Conservation (phyloP, 192 early-diverging fungal species). For the Allomyces javanicus region DNA sequence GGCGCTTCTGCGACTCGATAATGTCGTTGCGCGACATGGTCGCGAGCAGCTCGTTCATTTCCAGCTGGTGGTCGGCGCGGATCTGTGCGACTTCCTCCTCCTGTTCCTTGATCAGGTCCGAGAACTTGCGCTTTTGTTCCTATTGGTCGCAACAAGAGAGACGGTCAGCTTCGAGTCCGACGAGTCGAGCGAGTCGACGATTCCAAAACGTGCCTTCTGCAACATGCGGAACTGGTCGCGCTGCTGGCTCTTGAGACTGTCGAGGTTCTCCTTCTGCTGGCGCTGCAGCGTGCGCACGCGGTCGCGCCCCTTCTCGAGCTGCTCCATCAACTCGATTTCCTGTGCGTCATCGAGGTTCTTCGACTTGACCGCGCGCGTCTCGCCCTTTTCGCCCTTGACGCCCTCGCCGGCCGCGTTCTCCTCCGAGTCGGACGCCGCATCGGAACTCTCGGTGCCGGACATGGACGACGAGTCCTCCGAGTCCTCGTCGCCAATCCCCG, state of each 20-base stretch:
- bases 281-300: constrained; percentile 1
- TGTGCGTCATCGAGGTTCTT: background rate
- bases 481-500: background rate
- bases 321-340: constrained; percentile 4
- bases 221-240: constrained; percentile 9
- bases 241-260: constrained; percentile 8
- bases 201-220: background rate
- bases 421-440: constrained; percentile 2
- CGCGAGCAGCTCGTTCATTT: constrained; percentile 17
- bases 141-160: too few species aligned
- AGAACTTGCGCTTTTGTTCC: constrained; percentile 5
- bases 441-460: background rate
- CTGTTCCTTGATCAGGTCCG: constrained; percentile 6
- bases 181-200: too few species aligned
- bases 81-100: constrained; percentile 14
- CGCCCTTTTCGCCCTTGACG: constrained; percentile 2
- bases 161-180: too few species aligned
- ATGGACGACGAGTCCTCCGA: constrained; percentile 2
- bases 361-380: too few species aligned
- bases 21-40: constrained; percentile 15
- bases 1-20: constrained; percentile 8
- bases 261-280: constrained; percentile 7
- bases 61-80: constrained; percentile 18
- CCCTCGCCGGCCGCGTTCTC: constrained; percentile 5
- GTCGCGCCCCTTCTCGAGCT: constrained; percentile 2